phyloP scores from a whole-genome alignment of 225 moss, liverwort and hornwort genomes.

The Pseudoscleropodium purum region DNA sequence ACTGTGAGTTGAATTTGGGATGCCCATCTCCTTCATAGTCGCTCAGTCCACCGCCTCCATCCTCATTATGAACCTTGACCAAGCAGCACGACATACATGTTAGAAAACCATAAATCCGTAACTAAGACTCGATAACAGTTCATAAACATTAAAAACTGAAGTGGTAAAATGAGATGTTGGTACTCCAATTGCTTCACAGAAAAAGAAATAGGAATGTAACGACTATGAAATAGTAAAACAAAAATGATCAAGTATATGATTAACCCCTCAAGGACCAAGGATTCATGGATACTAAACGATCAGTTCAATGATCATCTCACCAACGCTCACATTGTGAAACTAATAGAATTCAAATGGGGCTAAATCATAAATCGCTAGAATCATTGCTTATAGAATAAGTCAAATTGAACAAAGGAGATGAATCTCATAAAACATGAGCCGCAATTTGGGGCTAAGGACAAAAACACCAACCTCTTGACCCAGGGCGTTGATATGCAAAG shows the following conservation, averaged over 20 bases:
- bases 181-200: not conserved
- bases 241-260: not conserved
- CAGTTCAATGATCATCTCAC: not conserved
- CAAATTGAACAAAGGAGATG: not conserved
- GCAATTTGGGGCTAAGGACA: not conserved
- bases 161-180: not conserved
- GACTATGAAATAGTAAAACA: not conserved
- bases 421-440: not conserved
- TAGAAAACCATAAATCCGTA: not conserved
- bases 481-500: constrained; percentile 66
- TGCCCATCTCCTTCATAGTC: constrained; percentile 71
- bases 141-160: not conserved
- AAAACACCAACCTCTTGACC: constrained; percentile 69
- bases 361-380: not conserved
- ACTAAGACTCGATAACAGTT: not conserved
- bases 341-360: not conserved
- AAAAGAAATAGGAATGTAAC: not conserved
- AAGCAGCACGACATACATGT: constrained; percentile 12
- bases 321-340: not conserved
- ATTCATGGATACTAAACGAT: not conserved
- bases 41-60: constrained; percentile 75
- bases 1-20: constrained; percentile 29
- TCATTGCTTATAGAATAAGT: not conserved
- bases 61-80: constrained; percentile 62
- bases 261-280: not conserved